These are phyloP conservation scores for Blattamonas nauphoetae DNA, from an alignment of 78 protist genomes.

Conservation along the genomic window DNA sequence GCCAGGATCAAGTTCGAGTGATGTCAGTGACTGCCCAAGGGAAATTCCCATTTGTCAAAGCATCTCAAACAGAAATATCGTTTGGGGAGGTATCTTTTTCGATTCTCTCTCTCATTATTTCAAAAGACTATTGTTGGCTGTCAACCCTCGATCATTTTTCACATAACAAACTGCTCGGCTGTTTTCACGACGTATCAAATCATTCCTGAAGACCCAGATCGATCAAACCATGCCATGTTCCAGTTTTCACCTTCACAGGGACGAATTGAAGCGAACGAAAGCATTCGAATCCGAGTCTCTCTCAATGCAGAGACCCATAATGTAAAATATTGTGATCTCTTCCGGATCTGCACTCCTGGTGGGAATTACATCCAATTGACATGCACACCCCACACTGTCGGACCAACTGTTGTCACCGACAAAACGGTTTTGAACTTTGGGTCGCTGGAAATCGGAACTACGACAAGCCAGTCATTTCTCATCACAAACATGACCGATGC, in stretches of 20 bases:
- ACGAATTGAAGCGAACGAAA: neutral
- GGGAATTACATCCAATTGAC: neutral
- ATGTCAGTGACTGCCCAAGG: neutral
- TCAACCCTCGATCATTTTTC: neutral
- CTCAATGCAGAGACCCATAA: neutral
- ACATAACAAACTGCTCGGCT: neutral
- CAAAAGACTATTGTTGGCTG: neutral
- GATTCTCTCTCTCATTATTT: neutral
- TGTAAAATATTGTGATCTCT: neutral
- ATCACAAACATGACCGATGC: neutral
- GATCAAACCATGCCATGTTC: neutral
- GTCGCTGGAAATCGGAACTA: neutral
- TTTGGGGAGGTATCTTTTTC: neutral
- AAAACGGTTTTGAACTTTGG: neutral
- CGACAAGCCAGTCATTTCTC: neutral
- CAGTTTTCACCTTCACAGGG: neutral
- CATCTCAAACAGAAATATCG: neutral
- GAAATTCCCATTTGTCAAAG: neutral
- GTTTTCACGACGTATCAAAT: neutral
- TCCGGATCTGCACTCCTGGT: neutral
- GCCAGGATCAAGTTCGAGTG: neutral
- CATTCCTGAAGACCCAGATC: neutral
- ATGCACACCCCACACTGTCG: neutral
- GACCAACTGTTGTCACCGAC: neutral
- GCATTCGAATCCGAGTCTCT: neutral